Evolutionary conservation across 306 rosid genomes (phyloP).

Genomic region (Chamaecrista fasciculata): DNA sequence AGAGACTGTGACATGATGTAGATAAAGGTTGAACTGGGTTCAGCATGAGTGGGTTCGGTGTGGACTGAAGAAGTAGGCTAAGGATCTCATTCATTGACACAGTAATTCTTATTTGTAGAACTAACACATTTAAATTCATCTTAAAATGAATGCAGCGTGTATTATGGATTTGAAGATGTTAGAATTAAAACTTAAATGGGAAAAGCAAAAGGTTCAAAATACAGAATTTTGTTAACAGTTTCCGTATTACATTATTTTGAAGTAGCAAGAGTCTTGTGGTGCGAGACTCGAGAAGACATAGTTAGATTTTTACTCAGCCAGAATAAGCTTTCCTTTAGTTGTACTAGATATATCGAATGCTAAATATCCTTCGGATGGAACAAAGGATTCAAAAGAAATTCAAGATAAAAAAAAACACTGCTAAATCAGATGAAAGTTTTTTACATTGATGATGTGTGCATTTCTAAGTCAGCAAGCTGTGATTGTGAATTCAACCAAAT

Average conservation of each 20-base stretch:
- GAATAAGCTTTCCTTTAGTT: neutral
- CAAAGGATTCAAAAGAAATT: neutral
- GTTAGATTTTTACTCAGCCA: neutral
- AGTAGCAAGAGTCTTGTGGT: neutral
- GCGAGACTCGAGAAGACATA: too few relatives aligned
- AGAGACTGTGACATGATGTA: too few relatives aligned
- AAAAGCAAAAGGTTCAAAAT: neutral
- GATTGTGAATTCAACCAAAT: neutral
- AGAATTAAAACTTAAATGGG: neutral
- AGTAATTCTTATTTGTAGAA: neutral
- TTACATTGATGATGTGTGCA: neutral
- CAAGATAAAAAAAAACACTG: neutral
- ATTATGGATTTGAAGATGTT: neutral
- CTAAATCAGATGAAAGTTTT: neutral
- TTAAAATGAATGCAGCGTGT: neutral
- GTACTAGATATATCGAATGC: neutral
- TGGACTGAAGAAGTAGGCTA: neutral
- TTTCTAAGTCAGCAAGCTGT: neutral
- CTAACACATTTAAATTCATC: neutral
- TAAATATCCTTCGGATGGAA: neutral
- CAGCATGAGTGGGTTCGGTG: too few relatives aligned
- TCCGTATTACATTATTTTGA: neutral
- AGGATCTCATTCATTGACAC: neutral
- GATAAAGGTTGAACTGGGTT: too few relatives aligned
- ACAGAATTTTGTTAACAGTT: neutral